Evolutionary conservation across 1,284 basidiomycete genomes (phyloP).

Genomic region (Pseudozyma sp.): DNA sequence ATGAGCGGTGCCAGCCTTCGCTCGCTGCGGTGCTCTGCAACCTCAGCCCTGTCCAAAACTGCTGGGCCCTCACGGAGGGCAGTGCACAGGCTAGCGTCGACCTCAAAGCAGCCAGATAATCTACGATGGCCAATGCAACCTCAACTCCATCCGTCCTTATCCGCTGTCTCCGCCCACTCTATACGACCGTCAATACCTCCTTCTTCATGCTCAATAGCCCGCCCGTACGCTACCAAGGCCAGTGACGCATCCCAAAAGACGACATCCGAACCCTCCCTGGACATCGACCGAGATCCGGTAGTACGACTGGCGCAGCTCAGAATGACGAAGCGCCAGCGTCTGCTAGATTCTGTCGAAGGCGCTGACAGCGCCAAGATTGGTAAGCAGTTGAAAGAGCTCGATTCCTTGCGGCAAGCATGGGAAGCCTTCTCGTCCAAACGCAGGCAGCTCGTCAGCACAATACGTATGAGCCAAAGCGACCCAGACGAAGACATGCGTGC

Average conservation of each 20-base stretch:
- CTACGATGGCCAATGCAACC: background rate
- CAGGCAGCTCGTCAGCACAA: constrained; percentile 70
- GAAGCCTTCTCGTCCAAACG: constrained; percentile 71
- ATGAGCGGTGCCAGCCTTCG: constrained; percentile 7
- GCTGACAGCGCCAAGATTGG: constrained; percentile 27
- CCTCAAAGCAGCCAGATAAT: background rate
- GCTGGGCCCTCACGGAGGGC: constrained; percentile 1
- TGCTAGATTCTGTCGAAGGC: constrained; percentile 20
- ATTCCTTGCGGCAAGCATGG: constrained; percentile 74
- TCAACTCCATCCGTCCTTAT: background rate
- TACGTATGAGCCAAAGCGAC: constrained; percentile 40
- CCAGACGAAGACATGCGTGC: constrained; percentile 79
- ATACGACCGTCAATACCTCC: background rate
- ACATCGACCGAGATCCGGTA: constrained; percentile 36
- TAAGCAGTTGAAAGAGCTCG: constrained; percentile 72
- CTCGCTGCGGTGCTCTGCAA: constrained; percentile 1
- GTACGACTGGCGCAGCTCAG: constrained; percentile 39
- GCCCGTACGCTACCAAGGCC: constrained; percentile 14
- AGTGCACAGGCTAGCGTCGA: background rate
- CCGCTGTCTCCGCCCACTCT: background rate
- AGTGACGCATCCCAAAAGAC: background rate
- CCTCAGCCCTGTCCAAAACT: background rate
- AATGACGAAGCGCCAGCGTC: constrained; percentile 38
- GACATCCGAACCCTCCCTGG: constrained; percentile 8
- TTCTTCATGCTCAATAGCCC: background rate